Evolutionary conservation across 257 asterid genomes (phyloP).

Genomic region (Fraxinus cuspidata): DNA sequence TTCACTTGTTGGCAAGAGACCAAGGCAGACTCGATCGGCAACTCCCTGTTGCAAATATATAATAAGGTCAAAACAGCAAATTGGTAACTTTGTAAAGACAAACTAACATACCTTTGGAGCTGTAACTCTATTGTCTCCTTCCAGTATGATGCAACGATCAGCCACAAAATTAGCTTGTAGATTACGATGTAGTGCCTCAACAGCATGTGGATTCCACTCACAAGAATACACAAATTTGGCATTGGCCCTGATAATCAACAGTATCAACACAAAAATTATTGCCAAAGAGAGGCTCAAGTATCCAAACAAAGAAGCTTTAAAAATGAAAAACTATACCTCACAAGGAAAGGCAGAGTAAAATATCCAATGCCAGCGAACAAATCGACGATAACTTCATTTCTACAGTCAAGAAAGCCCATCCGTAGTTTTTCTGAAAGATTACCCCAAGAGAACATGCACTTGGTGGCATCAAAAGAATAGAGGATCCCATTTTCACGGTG

Average conservation of each 20-base stretch:
- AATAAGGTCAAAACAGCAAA: background rate
- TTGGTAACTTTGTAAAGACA: background rate
- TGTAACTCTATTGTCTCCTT: conserved; percentile 86
- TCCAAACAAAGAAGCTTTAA: background rate
- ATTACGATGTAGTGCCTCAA: conserved; percentile 82
- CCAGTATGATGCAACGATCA: conserved; percentile 75
- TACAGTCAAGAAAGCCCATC: conserved; percentile 72
- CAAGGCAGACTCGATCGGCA: conserved; percentile 92
- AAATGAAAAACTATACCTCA: conserved; percentile 48
- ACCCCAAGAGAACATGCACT: conserved; percentile 99
- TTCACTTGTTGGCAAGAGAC: conserved; percentile 91
- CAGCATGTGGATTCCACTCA: conserved; percentile 93
- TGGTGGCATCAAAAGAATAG: conserved; percentile 86
- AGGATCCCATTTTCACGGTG: conserved; percentile 91
- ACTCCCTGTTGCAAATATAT: conserved; percentile 59
- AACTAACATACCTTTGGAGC: conserved; percentile 71
- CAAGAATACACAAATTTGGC: conserved; percentile 93
- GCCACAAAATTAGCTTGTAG: conserved; percentile 71
- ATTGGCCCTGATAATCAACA: conserved; percentile 55
- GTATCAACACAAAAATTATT: conserved; percentile 10
- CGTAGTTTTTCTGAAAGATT: conserved; percentile 97
- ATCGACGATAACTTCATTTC: conserved; percentile 83
- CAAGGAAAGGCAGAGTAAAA: conserved; percentile 91
- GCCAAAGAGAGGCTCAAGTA: background rate
- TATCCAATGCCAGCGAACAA: conserved; percentile 96